These are phyloP conservation scores for Didymosphaeria variabile DNA, from an alignment of 2,329 filamentous ascomycete species.

Conservation along the genomic window DNA sequence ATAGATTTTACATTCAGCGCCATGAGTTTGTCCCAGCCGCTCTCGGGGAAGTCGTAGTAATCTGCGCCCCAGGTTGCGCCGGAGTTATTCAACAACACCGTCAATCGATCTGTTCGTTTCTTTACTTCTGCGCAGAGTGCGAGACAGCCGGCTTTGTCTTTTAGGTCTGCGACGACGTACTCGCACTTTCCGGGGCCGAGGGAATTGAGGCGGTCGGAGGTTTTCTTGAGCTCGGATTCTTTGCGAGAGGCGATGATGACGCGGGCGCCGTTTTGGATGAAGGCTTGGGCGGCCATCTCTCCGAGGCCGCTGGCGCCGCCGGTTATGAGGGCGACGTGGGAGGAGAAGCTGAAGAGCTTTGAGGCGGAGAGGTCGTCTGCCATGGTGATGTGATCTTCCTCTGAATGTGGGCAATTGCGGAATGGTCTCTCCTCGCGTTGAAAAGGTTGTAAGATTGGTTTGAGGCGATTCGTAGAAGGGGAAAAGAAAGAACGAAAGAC, in stretches of 20 bases:
- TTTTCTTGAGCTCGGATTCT: constrained; percentile 58
- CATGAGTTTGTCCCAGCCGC: constrained; percentile 66
- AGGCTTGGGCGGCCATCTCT: constrained; percentile 65
- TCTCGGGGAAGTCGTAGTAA: constrained; percentile 66
- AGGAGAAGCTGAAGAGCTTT: constrained; percentile 47
- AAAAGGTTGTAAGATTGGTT: too few species aligned
- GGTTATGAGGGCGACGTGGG: constrained; percentile 59
- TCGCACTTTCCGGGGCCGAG: constrained; percentile 62
- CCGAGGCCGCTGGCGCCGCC: constrained; percentile 62
- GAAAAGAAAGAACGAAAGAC: neutral
- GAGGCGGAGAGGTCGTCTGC: constrained; percentile 43
- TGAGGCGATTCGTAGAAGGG: too few species aligned
- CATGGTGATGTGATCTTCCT: neutral
- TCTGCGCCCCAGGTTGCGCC: constrained; percentile 65
- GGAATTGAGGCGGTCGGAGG: constrained; percentile 58
- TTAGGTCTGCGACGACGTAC: constrained; percentile 62
- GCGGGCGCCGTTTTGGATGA: constrained; percentile 61
- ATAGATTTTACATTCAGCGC: constrained; percentile 64
- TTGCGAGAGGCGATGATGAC: constrained; percentile 65
- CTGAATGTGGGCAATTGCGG: too few species aligned
- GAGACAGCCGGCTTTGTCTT: constrained; percentile 61
- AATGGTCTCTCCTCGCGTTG: too few species aligned
- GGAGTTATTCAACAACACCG: constrained; percentile 62
- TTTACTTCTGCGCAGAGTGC: constrained; percentile 59
- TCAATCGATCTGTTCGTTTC: constrained; percentile 55